Percentiles rank a stretch among this genome's conserved stretches.
phyloP scores from a whole-genome alignment of 495 filamentous ascomycete genomes.

The Aspergillus sparsus region DNA sequence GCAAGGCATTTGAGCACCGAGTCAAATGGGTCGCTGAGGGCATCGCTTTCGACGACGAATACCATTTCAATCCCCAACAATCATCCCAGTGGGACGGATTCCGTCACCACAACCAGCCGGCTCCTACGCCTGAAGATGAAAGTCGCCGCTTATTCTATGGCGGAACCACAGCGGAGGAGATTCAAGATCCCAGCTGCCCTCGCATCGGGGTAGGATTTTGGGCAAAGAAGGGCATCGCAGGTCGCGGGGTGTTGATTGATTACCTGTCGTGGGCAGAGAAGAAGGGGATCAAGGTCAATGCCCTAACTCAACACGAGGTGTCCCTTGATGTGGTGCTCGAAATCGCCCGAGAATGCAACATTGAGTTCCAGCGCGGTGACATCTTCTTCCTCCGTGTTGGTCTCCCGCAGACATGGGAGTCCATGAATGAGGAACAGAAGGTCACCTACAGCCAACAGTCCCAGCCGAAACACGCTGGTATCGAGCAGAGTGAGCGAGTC shows the following conservation, averaged over 20 bases:
- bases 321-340: slow-evolving; percentile 52
- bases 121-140: slow-evolving; percentile 36
- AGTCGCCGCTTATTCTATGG: slow-evolving; percentile 54
- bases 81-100: slow-evolving; percentile 80
- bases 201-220: slow-evolving; percentile 53
- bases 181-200: slow-evolving; percentile 51
- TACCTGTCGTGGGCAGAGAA: slow-evolving; percentile 52
- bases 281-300: slow-evolving; percentile 51
- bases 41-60: slow-evolving; percentile 65
- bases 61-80: slow-evolving; percentile 74
- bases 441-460: slow-evolving; percentile 38
- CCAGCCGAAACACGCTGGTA: slow-evolving; percentile 57
- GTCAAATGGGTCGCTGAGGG: slow-evolving; percentile 54
- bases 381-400: slow-evolving; percentile 77
- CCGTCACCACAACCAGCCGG: slow-evolving; percentile 55
- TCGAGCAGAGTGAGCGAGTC: slow-evolving; percentile 65
- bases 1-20: slow-evolving; percentile 56
- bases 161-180: slow-evolving; percentile 52
- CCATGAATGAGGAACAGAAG: slow-evolving; percentile 41
- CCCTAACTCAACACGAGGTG: slow-evolving; percentile 62
- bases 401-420: slow-evolving; percentile 50
- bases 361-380: slow-evolving; percentile 61
- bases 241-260: slow-evolving; percentile 57
- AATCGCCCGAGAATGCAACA: slow-evolving; percentile 58
- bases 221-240: slow-evolving; percentile 55